Evolutionary conservation across 345 rosid genomes (phyloP), one percentile per base, ranked within the genome.

Genomic region (Brassica rapa): DNA sequence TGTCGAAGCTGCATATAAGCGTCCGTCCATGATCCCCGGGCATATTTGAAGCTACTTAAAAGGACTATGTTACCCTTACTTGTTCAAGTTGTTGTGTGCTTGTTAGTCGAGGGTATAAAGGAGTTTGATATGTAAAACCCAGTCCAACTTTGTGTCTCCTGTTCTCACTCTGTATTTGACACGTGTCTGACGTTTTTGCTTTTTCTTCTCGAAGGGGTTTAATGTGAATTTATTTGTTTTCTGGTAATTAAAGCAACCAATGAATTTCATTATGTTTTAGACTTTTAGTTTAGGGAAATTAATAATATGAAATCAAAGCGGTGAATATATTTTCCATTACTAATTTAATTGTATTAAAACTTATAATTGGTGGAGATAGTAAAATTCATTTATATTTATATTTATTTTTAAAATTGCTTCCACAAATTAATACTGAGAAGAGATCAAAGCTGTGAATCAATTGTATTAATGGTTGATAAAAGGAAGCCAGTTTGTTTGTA

Each of bases 21-120:
- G 35, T 66, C 55, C 63, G 35, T 66, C 55, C 75, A 35, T 49
- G 64, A 73, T 46, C 68, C 76, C 72, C 62, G 77, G 81, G 72
- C 6, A 61, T 68, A 37, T 73, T 73, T 73, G 78, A 79, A 79
- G 74, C 4, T 19, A 6, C 0, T 10, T n/a, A 0, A 24, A 67
- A 73, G 73, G 57, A 73, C 78, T 0, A 61, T 24, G 3, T n/a
- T 59, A 46, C 39, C 77, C 68, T 78, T n/a, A 27, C 0, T 0
- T 3, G 1, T 9, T 3, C 2, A 2, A 6, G 37, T 1, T 62
- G 57, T 49, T 16, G 19, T 3, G 46, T 6, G 15, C 9, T 57
- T 16, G 11, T 62, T 33, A 8, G 0, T 1, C 3, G 61, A 66
- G 72, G 81, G 68, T 56, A 66, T 27, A n/a, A 43, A 19, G 55